Percentiles rank a stretch among this genome's conserved stretches.
Conservation (phyloP, 164 flowering plant species). For the grape (Vitis vinifera) region DNA sequence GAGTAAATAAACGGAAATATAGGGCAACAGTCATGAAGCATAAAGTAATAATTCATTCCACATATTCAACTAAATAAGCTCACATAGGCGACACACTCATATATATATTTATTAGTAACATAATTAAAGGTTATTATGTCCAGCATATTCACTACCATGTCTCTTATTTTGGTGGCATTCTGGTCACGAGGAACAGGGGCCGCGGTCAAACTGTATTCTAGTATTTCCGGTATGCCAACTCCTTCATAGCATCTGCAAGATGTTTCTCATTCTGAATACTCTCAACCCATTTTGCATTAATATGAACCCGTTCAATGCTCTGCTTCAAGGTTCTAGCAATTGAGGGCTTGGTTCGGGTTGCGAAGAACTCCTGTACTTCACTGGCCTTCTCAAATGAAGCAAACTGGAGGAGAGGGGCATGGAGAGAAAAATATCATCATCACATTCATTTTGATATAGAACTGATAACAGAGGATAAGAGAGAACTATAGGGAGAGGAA, state of each 20-base stretch:
- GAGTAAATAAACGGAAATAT: too few species aligned
- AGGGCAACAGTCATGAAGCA: too few species aligned
- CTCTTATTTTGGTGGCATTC: neutral
- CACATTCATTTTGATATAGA: neutral
- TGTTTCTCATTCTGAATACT: slow-evolving; percentile 58
- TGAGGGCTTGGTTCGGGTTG: slow-evolving; percentile 49
- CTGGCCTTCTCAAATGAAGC: slow-evolving; percentile 66
- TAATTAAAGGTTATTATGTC: too few species aligned
- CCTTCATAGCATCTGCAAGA: slow-evolving; percentile 54
- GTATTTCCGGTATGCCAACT: slow-evolving; percentile 51
- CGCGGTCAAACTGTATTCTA: slow-evolving; percentile 7
- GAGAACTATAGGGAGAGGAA: neutral
- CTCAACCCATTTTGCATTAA: slow-evolving; percentile 79
- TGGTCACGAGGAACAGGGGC: neutral
- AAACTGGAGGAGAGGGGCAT: slow-evolving; percentile 44
- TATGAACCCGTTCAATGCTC: slow-evolving; percentile 79
- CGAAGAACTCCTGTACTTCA: slow-evolving; percentile 80
- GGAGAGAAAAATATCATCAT: neutral
- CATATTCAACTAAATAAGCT: too few species aligned
- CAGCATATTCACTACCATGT: neutral
- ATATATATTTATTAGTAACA: too few species aligned
- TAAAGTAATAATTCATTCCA: too few species aligned
- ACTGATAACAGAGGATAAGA: slow-evolving; percentile 8
- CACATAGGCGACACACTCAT: too few species aligned
- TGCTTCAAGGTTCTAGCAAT: slow-evolving; percentile 92